These are phyloP conservation scores for Chionographis japonica DNA, from an alignment of 106 monocot genomes.

Conservation along the genomic window DNA sequence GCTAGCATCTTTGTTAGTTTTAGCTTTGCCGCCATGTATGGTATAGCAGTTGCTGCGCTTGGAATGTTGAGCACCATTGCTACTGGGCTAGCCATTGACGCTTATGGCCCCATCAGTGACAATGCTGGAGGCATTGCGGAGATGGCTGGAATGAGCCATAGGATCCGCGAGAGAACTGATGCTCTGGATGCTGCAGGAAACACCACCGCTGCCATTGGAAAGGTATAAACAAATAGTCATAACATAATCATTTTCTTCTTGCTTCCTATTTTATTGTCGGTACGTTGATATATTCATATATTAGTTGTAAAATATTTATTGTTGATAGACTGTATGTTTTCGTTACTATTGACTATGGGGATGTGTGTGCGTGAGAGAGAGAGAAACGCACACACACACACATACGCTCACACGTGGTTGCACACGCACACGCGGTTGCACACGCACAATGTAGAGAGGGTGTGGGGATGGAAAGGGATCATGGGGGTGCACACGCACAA, in stretches of 20 bases:
- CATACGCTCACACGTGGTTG: too few relatives aligned
- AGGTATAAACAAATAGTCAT: constrained; percentile 16
- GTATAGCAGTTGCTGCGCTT: constrained; percentile 42
- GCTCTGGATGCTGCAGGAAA: constrained; percentile 43
- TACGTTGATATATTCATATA: too few relatives aligned
- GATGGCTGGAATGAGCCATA: constrained; percentile 49
- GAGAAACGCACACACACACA: too few relatives aligned
- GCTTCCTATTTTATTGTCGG: not conserved
- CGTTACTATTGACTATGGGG: too few relatives aligned
- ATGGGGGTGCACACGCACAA: too few relatives aligned
- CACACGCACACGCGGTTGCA: too few relatives aligned
- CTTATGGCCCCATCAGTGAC: constrained; percentile 43
- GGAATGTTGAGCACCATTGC: constrained; percentile 43
- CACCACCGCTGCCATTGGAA: constrained; percentile 44
- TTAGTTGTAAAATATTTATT: too few relatives aligned
- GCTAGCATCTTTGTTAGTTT: constrained; percentile 42
- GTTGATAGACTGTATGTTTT: too few relatives aligned
- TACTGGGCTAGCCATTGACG: constrained; percentile 42
- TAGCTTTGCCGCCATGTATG: constrained; percentile 40
- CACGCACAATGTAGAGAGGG: too few relatives aligned
- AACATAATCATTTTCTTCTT: not conserved
- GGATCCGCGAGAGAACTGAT: constrained; percentile 38
- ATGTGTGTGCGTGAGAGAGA: too few relatives aligned
- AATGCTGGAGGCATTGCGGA: constrained; percentile 46
- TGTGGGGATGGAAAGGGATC: too few relatives aligned